A percentile compares a stretch with the other conserved stretches of the same genome.
Conservation (phyloP, 805 yeast species). For the Candida lessepsii region DNA sequence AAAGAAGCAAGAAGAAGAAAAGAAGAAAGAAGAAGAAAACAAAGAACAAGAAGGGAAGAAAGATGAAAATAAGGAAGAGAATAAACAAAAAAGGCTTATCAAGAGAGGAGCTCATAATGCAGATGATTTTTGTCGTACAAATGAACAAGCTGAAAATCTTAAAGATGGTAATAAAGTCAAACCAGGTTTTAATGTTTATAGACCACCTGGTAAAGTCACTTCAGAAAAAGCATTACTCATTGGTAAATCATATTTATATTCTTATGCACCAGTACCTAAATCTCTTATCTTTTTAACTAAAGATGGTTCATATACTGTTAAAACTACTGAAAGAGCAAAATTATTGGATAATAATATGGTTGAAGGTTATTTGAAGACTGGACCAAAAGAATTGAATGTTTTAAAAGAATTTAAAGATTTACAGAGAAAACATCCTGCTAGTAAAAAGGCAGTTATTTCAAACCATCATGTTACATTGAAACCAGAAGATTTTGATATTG, state of each 20-base stretch:
- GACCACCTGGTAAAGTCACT: constrained; percentile 29
- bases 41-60: constrained; percentile 15
- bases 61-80: constrained; percentile 12
- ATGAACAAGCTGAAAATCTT: constrained; percentile 14
- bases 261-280: constrained; percentile 39
- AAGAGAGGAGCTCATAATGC: constrained; percentile 16
- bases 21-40: constrained; percentile 14
- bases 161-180: constrained; percentile 22
- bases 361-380: constrained; percentile 7
- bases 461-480: constrained; percentile 27
- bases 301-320: constrained; percentile 33
- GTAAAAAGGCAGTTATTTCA: constrained; percentile 21
- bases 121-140: constrained; percentile 20
- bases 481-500: constrained; percentile 27
- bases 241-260: constrained; percentile 41
- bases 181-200: constrained; percentile 40
- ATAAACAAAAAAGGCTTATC: constrained; percentile 1
- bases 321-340: constrained; percentile 22
- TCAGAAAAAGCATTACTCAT: constrained; percentile 26
- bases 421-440: constrained; percentile 18
- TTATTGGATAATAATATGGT: constrained; percentile 21
- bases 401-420: constrained; percentile 23
- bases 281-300: constrained; percentile 37
- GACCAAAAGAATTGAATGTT: constrained; percentile 13
- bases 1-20: constrained; percentile 9